These are phyloP conservation scores for Juncus inflexus DNA, from an alignment of 176 grass and related monocot genomes.

Conservation along the genomic window DNA sequence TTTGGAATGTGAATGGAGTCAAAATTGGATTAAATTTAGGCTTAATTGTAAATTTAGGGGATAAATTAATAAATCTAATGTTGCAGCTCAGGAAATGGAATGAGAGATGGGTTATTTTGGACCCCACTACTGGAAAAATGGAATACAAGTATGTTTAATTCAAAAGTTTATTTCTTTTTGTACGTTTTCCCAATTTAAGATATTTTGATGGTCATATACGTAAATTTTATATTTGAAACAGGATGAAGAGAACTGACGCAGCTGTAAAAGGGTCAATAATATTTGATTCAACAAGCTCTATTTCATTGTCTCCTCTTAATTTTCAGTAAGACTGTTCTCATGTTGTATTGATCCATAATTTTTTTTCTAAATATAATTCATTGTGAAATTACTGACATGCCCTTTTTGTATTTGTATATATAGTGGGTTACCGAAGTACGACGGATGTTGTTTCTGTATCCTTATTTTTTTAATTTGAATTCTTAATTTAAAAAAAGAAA, in stretches of 20 bases:
- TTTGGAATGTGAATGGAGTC: background rate
- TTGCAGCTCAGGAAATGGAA: conserved; percentile 92
- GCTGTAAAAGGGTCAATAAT: conserved; percentile 47
- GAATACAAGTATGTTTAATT: conserved; percentile 81
- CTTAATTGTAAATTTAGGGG: background rate
- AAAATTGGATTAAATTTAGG: no score
- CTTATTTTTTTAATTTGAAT: conserved; percentile 18
- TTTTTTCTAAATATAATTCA: background rate
- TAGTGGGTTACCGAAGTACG: conserved; percentile 74
- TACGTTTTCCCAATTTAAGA: background rate
- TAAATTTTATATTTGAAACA: conserved; percentile 35
- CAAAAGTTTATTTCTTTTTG: conserved; percentile 15
- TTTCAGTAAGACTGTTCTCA: conserved; percentile 53
- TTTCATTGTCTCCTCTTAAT: conserved; percentile 61
- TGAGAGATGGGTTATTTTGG: conserved; percentile 86
- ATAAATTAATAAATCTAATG: conserved; percentile 18
- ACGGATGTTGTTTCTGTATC: conserved; percentile 95
- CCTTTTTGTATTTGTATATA: conserved; percentile 43
- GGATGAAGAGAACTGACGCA: conserved; percentile 53
- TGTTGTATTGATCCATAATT: background rate
- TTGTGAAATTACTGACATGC: background rate
- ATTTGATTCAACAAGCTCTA: conserved; percentile 63
- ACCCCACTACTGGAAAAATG: conserved; percentile 87
- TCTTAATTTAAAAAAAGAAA: background rate
- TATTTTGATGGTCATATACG: conserved; percentile 6